Conservation (phyloP, 805 yeast genomes). For the Saccharomycopsis sp. region DNA sequence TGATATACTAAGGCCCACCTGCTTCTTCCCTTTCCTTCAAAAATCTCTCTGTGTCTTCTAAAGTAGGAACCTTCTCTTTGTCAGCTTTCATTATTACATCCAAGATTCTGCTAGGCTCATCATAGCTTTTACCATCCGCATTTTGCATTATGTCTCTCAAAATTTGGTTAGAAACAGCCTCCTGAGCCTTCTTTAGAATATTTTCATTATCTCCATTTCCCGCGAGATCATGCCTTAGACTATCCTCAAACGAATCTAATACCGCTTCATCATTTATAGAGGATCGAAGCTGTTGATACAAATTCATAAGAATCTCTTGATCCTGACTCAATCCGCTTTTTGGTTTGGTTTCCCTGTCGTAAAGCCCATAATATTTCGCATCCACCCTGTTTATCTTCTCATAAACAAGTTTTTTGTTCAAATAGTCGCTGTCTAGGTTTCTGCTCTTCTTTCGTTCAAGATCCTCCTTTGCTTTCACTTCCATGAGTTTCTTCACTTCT, state of each 20-base stretch:
- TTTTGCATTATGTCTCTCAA: not conserved
- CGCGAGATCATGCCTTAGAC: not conserved
- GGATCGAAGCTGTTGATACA: not conserved
- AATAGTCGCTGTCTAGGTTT: constrained; percentile 19
- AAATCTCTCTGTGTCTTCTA: constrained; percentile 9
- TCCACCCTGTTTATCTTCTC: constrained; percentile 27
- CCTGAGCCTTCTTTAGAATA: not conserved
- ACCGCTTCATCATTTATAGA: too few species aligned
- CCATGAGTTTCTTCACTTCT: constrained; percentile 51
- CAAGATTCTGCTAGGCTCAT: not conserved
- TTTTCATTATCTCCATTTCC: not conserved
- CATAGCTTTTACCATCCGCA: not conserved
- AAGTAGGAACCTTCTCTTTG: not conserved
- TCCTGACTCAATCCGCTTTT: not conserved
- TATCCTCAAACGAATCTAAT: not conserved
- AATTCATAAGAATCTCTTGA: not conserved
- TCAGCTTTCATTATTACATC: not conserved
- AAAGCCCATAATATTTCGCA: constrained; percentile 38
- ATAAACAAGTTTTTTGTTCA: constrained; percentile 24
- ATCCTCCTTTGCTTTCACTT: constrained; percentile 28
- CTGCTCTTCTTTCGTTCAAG: constrained; percentile 23
- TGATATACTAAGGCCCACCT: too few species aligned
- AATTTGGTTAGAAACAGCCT: not conserved
- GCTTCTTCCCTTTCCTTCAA: constrained; percentile 14
- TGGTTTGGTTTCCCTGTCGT: constrained; percentile 26